Base-by-base conservation (phyloP, 1,139 yeast species). In the Sugiyamaella xylanicola region DNA sequence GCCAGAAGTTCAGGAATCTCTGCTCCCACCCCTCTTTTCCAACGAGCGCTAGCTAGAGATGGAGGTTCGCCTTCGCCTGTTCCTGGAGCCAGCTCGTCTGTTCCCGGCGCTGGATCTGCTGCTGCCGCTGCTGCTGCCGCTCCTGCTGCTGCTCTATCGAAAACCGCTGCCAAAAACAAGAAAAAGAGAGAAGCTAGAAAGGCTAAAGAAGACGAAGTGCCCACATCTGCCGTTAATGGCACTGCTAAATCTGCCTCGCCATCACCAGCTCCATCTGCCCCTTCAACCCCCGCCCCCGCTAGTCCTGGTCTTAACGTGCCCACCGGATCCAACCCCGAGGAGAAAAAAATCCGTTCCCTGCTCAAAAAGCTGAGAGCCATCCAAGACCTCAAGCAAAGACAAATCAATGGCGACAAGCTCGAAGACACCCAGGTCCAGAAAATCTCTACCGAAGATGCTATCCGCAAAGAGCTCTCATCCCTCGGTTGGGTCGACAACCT, bases 351-450 rank as follows among this genome's bases (percentile, higher is more conserved):
- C 62, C 83, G 99, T 70, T 85, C 95, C 22, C 80, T 93, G 68
- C 79, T 92, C 72, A 93, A 93, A 77, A 95, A 95, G 74, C 80
- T 93, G 63, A 82, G 98, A 68, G 98, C 99, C 13, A 93, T 93
- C 63, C 96, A 92, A 71, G 85, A 84, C 52, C 81, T 95, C 67
- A 92, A 92, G 72, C 82, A 82, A 79, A 87, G 92, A 69, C 93
- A 88, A 73, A 89, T 88, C 17, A 77, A 77, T 52, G 96, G 95
- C 51, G 97, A 91, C 62, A 78, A 84, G 59, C 80, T 93, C 62
- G 99, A 93, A 74, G 96, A 87, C 67, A 93, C 98, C 32, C 99
- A 93, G 75, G 76, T 90, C 42, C 80, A 89, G 69, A 95, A 95
- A 75, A 92, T 95, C 64, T 80, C 84, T 60, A 90, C 95, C 57